Evolutionary conservation across 202 grass and related monocot species (phyloP), one percentile per base, ranked within the genome.

Genomic region (Miscanthus sacchariflorus): DNA sequence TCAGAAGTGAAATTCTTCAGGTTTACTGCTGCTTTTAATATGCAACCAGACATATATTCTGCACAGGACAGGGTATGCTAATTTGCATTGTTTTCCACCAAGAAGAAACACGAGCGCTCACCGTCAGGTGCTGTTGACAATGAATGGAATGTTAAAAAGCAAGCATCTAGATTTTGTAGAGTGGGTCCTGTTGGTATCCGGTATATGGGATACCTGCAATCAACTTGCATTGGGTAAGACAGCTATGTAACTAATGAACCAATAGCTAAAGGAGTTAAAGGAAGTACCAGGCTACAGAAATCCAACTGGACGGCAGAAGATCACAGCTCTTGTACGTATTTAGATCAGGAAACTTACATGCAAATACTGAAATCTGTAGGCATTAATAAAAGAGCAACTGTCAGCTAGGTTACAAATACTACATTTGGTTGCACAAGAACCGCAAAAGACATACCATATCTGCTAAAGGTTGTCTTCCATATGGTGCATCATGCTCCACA

Each of bases 131-230:
- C 69, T 44, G 90, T 91, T 40, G 91, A 91, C 64, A 93, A 73
- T 50, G 82, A 85, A 79, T 94, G 90, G 61, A 93, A 97, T 84
- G 92, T 94, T 82, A 97, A 89, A 90, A 95, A 95, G 72, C 92
- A 93, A 23, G 95, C 95, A 84, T 97, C 95, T 66, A 91, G 84
- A 72, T 95, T 89, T 84, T 90, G 91, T 52, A 95, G 86, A 33
- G 89, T 97, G 52, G 95, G 89, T 70, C 95, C 95, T 50, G 83
- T 97, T 14, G 95, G 95, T 95, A 97, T 97, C 85, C 95, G 81
- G 81, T 97, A 97, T 84, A 97, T 93, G 36, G 92, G 92, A 68
- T 97, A 95, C 92, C 92, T 97, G 89, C 73, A 84, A 15, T 44
- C 30, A 85, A 87, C 50, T 85, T 85, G 19, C 72, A 81, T 50